phyloP scores from a whole-genome alignment of 768 basidiomycete species.

The Auricularia heimuer region DNA sequence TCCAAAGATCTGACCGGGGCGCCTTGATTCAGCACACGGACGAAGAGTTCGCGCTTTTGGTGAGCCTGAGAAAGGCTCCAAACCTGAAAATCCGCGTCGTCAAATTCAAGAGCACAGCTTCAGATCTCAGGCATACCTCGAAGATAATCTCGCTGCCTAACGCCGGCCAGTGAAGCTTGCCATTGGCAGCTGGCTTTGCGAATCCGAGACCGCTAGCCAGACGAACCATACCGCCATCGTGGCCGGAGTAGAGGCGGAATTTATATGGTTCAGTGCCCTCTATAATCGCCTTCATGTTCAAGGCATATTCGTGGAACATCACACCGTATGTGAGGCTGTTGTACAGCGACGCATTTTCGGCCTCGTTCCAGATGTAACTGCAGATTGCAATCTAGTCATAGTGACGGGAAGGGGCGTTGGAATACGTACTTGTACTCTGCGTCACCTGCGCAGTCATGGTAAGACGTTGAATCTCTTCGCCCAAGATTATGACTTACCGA shows the following conservation, averaged over 20 bases:
- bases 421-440: not conserved
- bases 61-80: not conserved
- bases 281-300: conserved; percentile 29
- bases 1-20: conserved; percentile 26
- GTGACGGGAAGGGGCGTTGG: not conserved
- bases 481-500: conserved; percentile 31
- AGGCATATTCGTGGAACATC: conserved; percentile 34
- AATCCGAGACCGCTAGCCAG: conserved; percentile 34
- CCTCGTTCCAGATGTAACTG: conserved; percentile 43
- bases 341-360: conserved; percentile 33
- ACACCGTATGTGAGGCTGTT: conserved; percentile 38
- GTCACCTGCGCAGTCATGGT: not conserved
- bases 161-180: conserved; percentile 31
- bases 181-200: conserved; percentile 16
- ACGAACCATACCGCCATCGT: conserved; percentile 38
- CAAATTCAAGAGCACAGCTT: not conserved
- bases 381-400: not conserved
- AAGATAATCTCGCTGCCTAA: conserved; percentile 13
- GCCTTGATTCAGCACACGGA: conserved; percentile 37
- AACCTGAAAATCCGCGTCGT: not conserved
- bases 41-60: conserved; percentile 18
- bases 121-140: conserved; percentile 2
- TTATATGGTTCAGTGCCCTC: conserved; percentile 26
- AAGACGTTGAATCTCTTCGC: not conserved
- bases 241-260: conserved; percentile 35